Percentiles rank a stretch among this genome's conserved stretches.
phyloP scores from a whole-genome alignment of 2,329 filamentous ascomycete species.

The Aspergillus phoenicis region DNA sequence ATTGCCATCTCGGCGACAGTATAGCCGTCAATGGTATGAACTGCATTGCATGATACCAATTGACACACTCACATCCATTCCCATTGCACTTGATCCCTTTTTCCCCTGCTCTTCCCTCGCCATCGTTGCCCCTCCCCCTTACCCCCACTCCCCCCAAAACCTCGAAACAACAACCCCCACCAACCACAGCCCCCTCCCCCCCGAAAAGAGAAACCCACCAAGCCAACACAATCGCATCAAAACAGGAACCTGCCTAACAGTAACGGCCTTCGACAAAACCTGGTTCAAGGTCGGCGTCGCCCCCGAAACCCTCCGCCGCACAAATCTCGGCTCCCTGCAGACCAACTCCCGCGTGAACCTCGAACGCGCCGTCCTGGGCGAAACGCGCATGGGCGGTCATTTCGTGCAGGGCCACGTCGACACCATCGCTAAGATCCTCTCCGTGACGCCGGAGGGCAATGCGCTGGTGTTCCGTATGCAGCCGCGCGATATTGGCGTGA shows the following conservation, averaged over 20 bases:
- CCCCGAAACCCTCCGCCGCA: slow-evolving; percentile 92
- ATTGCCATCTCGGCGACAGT: slow-evolving; percentile 86
- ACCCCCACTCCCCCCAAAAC: not conserved
- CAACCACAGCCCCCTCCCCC: no score
- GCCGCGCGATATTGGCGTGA: slow-evolving; percentile 67
- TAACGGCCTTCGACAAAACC: slow-evolving; percentile 67
- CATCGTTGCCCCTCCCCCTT: not conserved
- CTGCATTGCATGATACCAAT: not conserved
- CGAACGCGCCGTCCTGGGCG: slow-evolving; percentile 86
- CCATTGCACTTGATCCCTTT: no score
- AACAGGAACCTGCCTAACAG: slow-evolving; percentile 79
- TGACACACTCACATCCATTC: no score
- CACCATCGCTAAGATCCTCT: slow-evolving; percentile 75
- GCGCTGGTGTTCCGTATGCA: slow-evolving; percentile 82
- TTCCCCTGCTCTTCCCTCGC: not conserved
- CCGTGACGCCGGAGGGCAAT: slow-evolving; percentile 80
- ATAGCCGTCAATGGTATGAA: slow-evolving; percentile 82
- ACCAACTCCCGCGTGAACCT: slow-evolving; percentile 77
- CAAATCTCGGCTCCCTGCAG: slow-evolving; percentile 79
- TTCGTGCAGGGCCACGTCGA: slow-evolving; percentile 99
- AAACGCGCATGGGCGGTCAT: slow-evolving; percentile 95
- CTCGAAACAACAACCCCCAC: not conserved
- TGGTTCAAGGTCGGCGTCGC: slow-evolving; percentile 91
- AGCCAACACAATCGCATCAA: not conserved
- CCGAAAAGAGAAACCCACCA: no score